phyloP scores from a whole-genome alignment of 176 grass and related monocot species.

The Raddia distichophylla region DNA sequence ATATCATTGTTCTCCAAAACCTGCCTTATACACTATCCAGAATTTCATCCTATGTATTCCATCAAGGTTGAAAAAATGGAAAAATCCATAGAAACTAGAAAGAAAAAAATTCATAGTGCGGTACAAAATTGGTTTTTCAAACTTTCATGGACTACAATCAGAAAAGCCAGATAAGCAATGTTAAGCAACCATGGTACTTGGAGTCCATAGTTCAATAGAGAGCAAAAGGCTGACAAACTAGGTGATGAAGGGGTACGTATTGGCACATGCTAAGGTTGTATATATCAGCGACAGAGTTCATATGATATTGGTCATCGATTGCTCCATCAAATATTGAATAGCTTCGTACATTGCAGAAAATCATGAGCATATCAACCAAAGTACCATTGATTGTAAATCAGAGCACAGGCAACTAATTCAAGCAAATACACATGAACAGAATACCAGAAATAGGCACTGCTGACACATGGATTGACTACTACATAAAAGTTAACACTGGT shows the following conservation, averaged over 20 bases:
- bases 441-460: not conserved
- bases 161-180: not conserved
- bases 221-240: not conserved
- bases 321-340: conserved; percentile 20
- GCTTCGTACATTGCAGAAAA: not conserved
- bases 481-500: not conserved
- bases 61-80: not conserved
- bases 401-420: not conserved
- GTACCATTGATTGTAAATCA: not conserved
- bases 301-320: not conserved
- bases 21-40: not conserved
- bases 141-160: conserved; percentile 1
- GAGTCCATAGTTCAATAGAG: not conserved
- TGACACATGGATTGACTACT: not conserved
- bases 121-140: not conserved
- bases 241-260: not conserved
- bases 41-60: not conserved
- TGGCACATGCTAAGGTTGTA: not conserved
- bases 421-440: not conserved
- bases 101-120: not conserved
- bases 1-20: not conserved
- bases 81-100: not conserved
- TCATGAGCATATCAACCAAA: not conserved
- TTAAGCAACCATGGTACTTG: not conserved
- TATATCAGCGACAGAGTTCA: not conserved